A percentile compares a stretch with the other conserved stretches of the same genome.
phyloP scores from a whole-genome alignment of 148 eudicot species.

The Vaccinium corymbosum region DNA sequence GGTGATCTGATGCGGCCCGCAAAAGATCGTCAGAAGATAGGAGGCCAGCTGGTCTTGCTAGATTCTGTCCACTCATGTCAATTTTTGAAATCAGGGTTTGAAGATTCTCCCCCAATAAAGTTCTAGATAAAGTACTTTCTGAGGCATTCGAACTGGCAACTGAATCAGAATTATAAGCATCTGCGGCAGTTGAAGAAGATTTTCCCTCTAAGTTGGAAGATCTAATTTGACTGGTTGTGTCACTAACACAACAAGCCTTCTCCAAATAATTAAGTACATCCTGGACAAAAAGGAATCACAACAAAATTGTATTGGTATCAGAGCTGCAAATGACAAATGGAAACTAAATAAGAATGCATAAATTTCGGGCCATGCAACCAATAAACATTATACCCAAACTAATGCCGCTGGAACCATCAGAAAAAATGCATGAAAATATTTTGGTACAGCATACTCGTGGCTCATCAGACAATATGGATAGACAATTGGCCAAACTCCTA shows the following conservation, averaged over 20 bases:
- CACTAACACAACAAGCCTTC: constrained; percentile 53
- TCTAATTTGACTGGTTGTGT: constrained; percentile 45
- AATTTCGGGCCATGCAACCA: not conserved
- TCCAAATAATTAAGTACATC: constrained; percentile 75
- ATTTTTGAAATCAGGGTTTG: constrained; percentile 66
- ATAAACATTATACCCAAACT: not conserved
- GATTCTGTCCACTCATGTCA: constrained; percentile 57
- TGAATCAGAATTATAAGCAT: constrained; percentile 53
- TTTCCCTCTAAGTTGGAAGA: constrained; percentile 42
- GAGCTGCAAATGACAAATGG: not conserved
- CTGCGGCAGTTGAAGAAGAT: constrained; percentile 48
- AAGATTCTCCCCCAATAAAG: constrained; percentile 79
- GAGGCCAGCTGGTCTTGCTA: constrained; percentile 40
- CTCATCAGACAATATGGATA: not conserved
- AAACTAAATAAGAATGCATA: not conserved
- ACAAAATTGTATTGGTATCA: not conserved
- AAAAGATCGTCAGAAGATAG: constrained; percentile 43
- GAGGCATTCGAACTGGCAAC: constrained; percentile 34
- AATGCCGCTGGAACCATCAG: not conserved
- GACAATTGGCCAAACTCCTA: not conserved
- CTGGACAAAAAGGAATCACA: constrained; percentile 31
- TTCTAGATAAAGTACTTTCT: constrained; percentile 67
- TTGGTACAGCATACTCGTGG: too few species aligned
- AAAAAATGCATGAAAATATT: not conserved
- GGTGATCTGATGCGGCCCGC: constrained; percentile 47